Evolutionary conservation across 495 filamentous ascomycete species (phyloP).

Genomic region (Penicillium malachiteum): DNA sequence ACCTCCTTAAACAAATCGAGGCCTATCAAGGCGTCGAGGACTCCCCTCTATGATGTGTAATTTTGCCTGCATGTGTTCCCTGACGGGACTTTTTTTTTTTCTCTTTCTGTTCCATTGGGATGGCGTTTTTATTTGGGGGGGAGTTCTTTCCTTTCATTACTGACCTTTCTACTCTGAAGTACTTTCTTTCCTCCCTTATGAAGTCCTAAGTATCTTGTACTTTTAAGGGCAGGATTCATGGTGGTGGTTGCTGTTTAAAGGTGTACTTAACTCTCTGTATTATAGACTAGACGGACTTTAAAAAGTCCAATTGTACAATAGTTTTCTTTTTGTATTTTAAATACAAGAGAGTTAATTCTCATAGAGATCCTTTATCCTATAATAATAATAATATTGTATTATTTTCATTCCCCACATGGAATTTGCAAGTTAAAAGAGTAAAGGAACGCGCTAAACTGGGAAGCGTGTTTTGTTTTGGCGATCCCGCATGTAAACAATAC

Average conservation of each 20-base stretch:
- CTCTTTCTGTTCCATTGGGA: constrained; percentile 18
- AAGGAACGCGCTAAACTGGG: constrained; percentile 19
- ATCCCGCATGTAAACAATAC: constrained; percentile 34
- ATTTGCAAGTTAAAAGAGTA: background rate
- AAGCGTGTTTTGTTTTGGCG: constrained; percentile 34
- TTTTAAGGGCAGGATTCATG: background rate
- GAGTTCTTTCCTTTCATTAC: background rate
- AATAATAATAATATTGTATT: background rate
- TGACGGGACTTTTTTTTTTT: background rate
- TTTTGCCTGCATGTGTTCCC: constrained; percentile 17
- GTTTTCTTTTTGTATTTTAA: too few relatives aligned
- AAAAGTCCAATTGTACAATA: constrained; percentile 15
- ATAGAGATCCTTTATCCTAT: too few relatives aligned
- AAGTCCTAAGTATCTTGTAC: background rate
- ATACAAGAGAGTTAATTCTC: too few relatives aligned
- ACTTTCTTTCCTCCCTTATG: background rate
- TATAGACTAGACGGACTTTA: constrained; percentile 17
- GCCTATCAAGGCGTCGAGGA: constrained; percentile 35
- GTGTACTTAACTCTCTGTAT: constrained; percentile 10
- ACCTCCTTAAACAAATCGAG: constrained; percentile 74
- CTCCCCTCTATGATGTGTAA: constrained; percentile 22
- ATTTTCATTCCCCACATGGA: background rate
- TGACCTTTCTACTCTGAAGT: too few relatives aligned
- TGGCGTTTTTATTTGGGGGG: constrained; percentile 29
- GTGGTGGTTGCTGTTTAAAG: background rate